Evolutionary conservation across 305 asterid genomes (phyloP), one percentile per base, ranked within the genome.

Genomic region (Nicotiana rustica): DNA sequence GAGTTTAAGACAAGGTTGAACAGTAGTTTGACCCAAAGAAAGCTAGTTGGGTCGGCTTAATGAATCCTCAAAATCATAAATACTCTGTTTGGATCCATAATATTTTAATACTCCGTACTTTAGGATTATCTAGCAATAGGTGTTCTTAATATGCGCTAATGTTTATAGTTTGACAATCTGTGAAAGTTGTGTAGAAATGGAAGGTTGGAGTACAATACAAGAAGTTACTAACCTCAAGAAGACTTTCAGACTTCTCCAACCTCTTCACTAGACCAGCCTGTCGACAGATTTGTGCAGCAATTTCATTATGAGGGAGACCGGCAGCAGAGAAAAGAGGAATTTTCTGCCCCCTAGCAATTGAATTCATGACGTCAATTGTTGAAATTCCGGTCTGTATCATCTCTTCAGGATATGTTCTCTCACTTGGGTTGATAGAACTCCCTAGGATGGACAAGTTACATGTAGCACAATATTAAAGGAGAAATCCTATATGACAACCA

Each of bases 221-320:
- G 64, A 73, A 73, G 29, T 14, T 25, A 49, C 78, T 79, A 86
- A 96, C 98, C 93, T 92, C 93, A 82, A 96, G 98, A 88, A 96
- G 98, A 87, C 90, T 89, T 61, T 91, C 97, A 79, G 95, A 47
- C 87, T 94, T 92, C 92, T 96, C 97, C 90, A 93, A 85, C 60
- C 97, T 93, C 87, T 94, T 94, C 84, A 96, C 99, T 89, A 96
- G 89, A 90, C 99, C 99, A 92, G 99, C 99, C 89, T 96, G 99
- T 65, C 99, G 98, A 88, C 99, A 96, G 83, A 96, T 96, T 91
- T 96, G 99, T 78, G 99, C 98, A 67, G 99, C 99, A 6, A 96
- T 96, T 92, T 96, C 99, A 90, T 96, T 96, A 90, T 96, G 99
- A 76, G 98, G 97, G 87, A 96, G 98, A 90, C 99, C 99, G 60